Base-by-base conservation (phyloP, 2,329 filamentous ascomycete genomes). In the Myriosclerotinia curreyana region DNA sequence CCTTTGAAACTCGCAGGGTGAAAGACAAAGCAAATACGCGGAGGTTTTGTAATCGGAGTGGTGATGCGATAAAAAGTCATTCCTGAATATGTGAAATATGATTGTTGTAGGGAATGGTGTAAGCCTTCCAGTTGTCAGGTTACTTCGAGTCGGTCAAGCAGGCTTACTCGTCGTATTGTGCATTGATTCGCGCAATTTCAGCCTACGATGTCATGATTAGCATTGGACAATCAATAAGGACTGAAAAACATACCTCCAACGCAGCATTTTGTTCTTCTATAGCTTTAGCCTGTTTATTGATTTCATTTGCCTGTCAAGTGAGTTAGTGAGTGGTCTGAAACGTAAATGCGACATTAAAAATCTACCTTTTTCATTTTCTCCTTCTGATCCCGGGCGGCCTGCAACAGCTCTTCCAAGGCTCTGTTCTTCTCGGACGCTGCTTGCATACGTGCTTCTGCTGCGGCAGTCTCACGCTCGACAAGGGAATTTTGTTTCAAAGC, bases 231-330 rank as follows among this genome's bases (percentile, higher is more conserved):
- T 62, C 1, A 46, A 46, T n/a, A 25, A 7, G 6, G 7, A 28
- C 9, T 36, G 12, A 4, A 53, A 46, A 17, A 36, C 38, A 42
- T 60, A 66, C 67, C 50, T 68, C 60, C 14, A 66, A 56, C 28
- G 54, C 66, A 6, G 51, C 60, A 61, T 64, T 66, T 40, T 62
- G 56, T 34, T 55, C 34, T 40, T 69, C 65, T 25, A 67, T 7
- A 48, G 48, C 56, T 52, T 66, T 38, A 11, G 65, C 61, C 31
- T 56, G 42, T 49, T 31, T 34, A 28, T 64, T 55, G 12, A 60
- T 53, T 6, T 49, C 54, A 42, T 63, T 40, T 44, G 48, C 60
- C 64, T 65, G 9, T 50, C 46, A 22, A 38, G 20, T 2, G n/a
- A 28, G 51, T 56, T 28, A 59, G 12, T 63, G 38, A 40, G 15